These are phyloP conservation scores for Penicillium roqueforti DNA, from an alignment of 495 filamentous ascomycete species.

Conservation along the genomic window DNA sequence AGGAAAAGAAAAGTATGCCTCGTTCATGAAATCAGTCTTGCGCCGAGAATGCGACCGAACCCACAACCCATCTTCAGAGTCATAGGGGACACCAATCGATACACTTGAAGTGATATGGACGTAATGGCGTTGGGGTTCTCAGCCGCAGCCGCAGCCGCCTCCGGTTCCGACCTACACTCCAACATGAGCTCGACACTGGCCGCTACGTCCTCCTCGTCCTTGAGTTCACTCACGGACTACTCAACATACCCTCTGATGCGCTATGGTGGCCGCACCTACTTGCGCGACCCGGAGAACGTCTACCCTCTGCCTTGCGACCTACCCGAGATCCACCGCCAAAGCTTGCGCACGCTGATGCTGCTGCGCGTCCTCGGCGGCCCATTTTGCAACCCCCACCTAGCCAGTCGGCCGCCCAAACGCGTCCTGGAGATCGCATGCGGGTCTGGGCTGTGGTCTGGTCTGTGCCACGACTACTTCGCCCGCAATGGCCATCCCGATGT, in stretches of 20 bases:
- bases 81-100: constrained; percentile 20
- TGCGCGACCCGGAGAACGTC: constrained; percentile 66
- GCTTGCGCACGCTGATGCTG: constrained; percentile 74
- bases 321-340: constrained; percentile 81
- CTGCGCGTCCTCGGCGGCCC: constrained; percentile 76
- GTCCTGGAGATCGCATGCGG: constrained; percentile 89
- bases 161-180: constrained; percentile 40
- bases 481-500: constrained; percentile 56
- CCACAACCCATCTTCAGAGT: constrained; percentile 21
- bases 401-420: constrained; percentile 63
- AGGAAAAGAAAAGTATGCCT: constrained; percentile 16
- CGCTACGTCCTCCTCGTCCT: constrained; percentile 38
- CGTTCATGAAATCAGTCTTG: constrained; percentile 23
- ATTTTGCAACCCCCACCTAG: constrained; percentile 65
- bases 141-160: constrained; percentile 25
- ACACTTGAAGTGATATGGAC: constrained; percentile 25
- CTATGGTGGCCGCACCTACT: constrained; percentile 74
- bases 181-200: constrained; percentile 37
- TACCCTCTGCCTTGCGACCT: constrained; percentile 90
- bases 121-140: constrained; percentile 36
- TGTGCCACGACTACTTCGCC: constrained; percentile 73
- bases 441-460: constrained; percentile 81
- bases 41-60: constrained; percentile 34
- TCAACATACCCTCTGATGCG: constrained; percentile 60
- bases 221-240: constrained; percentile 41